Percentiles rank a stretch among this genome's conserved stretches.
Evolutionary conservation across 371 early-diverging fungal genomes (phyloP).

Genomic region (Mortierella sp.): DNA sequence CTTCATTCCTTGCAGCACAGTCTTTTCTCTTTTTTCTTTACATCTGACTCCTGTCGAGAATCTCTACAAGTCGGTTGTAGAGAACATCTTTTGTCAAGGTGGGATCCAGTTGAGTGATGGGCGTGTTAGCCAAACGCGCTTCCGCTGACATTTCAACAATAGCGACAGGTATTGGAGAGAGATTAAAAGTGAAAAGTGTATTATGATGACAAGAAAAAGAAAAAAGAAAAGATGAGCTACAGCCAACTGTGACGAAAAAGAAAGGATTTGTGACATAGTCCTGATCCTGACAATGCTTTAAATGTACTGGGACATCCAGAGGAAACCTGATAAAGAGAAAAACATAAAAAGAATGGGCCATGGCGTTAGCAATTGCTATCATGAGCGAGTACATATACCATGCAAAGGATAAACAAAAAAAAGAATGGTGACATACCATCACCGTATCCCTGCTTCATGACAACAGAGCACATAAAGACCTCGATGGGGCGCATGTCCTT

Average conservation of each 20-base stretch:
- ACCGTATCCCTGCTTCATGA: slow-evolving; percentile 97
- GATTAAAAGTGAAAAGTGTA: slow-evolving; percentile 13
- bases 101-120: slow-evolving; percentile 36
- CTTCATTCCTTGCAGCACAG: not conserved
- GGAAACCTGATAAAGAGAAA: slow-evolving; percentile 32
- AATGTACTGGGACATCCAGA: slow-evolving; percentile 59
- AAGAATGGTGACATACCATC: slow-evolving; percentile 75
- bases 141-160: slow-evolving; percentile 22
- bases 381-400: not conserved
- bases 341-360: not conserved
- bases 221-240: slow-evolving; percentile 5
- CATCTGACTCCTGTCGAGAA: slow-evolving; percentile 38
- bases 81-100: slow-evolving; percentile 37
- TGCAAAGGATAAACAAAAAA: not conserved
- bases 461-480: slow-evolving; percentile 98
- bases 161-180: not conserved
- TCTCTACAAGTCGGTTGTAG: slow-evolving; percentile 27
- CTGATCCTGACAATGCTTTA: slow-evolving; percentile 19
- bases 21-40: slow-evolving; percentile 6
- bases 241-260: not conserved
- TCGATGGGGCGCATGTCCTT: slow-evolving; percentile 96
- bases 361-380: not conserved
- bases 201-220: slow-evolving; percentile 5
- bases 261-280: not conserved
- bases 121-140: slow-evolving; percentile 41